phyloP scores from a whole-genome alignment of 257 asterid species.

The Haberlea rhodopensis region DNA sequence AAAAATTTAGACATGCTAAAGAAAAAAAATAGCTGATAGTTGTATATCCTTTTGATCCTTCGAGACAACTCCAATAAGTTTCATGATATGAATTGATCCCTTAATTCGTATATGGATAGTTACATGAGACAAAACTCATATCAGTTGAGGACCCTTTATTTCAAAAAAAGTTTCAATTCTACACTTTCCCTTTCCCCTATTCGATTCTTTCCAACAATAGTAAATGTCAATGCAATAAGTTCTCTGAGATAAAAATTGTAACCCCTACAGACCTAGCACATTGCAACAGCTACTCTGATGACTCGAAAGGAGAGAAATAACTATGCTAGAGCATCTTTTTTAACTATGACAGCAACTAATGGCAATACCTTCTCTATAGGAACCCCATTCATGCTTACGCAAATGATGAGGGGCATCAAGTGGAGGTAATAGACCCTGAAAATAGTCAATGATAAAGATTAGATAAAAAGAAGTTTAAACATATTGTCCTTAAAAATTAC shows the following conservation, averaged over 20 bases:
- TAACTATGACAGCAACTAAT: neutral
- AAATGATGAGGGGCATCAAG: conserved; percentile 60
- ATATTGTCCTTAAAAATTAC: neutral
- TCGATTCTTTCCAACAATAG: neutral
- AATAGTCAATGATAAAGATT: neutral
- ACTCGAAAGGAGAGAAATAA: no score
- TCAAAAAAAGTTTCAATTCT: no score
- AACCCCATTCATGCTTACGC: conserved; percentile 57
- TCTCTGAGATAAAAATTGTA: neutral
- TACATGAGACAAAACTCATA: neutral
- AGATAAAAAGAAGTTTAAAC: neutral
- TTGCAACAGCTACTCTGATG: neutral
- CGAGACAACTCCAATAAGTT: neutral
- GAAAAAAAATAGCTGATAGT: conserved; percentile 12
- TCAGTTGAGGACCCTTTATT: neutral
- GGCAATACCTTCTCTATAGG: conserved; percentile 46
- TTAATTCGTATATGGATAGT: neutral
- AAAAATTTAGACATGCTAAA: conserved; percentile 17
- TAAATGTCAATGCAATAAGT: no score
- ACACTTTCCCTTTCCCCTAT: no score
- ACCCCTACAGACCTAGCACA: neutral
- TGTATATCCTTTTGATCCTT: neutral
- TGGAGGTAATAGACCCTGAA: conserved; percentile 51
- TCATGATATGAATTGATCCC: no score
- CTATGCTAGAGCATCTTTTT: neutral